These are phyloP conservation scores for Ascoidea asiatica DNA, from an alignment of 805 yeast species.

Conservation along the genomic window DNA sequence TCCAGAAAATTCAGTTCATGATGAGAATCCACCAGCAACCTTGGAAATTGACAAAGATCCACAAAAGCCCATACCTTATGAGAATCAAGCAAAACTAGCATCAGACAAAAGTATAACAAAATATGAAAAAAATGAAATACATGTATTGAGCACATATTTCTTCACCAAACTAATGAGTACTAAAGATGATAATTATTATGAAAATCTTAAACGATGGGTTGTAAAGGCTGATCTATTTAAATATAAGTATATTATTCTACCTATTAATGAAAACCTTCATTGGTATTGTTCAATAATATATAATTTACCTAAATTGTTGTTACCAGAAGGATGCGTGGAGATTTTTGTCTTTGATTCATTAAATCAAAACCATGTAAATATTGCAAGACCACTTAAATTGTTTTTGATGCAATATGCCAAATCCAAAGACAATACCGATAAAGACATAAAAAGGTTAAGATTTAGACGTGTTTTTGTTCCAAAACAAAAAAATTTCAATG, in stretches of 20 bases:
- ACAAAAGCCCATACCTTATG: neutral
- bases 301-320: slow-evolving; percentile 26
- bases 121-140: slow-evolving; percentile 23
- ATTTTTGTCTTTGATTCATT: slow-evolving; percentile 69
- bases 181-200: slow-evolving; percentile 28
- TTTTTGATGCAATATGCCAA: slow-evolving; percentile 58
- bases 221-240: slow-evolving; percentile 47
- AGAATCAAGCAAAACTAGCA: neutral
- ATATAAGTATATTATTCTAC: slow-evolving; percentile 54
- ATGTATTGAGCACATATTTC: slow-evolving; percentile 74
- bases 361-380: slow-evolving; percentile 38
- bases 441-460: slow-evolving; percentile 33
- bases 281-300: slow-evolving; percentile 79
- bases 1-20: too few species aligned
- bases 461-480: slow-evolving; percentile 50
- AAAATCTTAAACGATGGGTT: slow-evolving; percentile 68
- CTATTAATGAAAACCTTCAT: slow-evolving; percentile 70
- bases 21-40: too few species aligned
- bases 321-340: slow-evolving; percentile 19
- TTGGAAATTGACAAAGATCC: neutral
- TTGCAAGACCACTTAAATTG: slow-evolving; percentile 36
- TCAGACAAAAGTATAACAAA: slow-evolving; percentile 5
- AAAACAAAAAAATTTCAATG: slow-evolving; percentile 76
- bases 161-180: slow-evolving; percentile 46
- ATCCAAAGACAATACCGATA: slow-evolving; percentile 38